phyloP scores from a whole-genome alignment of 73 alveolate species.

The Paramecium caudatum region DNA sequence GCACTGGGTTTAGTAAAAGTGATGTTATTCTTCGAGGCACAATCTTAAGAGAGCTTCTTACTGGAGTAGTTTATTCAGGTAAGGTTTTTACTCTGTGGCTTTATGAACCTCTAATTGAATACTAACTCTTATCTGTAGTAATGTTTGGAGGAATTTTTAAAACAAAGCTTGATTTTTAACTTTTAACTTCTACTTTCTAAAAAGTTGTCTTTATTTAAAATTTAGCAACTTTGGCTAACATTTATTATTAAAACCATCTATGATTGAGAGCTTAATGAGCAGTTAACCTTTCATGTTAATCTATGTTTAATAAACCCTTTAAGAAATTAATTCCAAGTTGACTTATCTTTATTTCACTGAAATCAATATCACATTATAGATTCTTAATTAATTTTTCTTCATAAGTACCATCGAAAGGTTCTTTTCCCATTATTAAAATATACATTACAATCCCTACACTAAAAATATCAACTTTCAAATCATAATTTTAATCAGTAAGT shows the following conservation, averaged over 20 bases:
- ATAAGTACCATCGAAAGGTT: slow-evolving; percentile 53
- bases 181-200: too few relatives aligned
- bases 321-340: slow-evolving; percentile 25
- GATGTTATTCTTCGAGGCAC: too few relatives aligned
- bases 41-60: too few relatives aligned
- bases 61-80: too few relatives aligned
- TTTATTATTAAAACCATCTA: slow-evolving; percentile 26
- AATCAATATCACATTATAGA: slow-evolving; percentile 1
- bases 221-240: not conserved
- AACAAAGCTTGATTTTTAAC: too few relatives aligned
- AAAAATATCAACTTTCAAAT: slow-evolving; percentile 71
- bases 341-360: slow-evolving; percentile 10
- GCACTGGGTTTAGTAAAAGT: too few relatives aligned
- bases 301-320: slow-evolving; percentile 39
- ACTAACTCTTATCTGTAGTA: too few relatives aligned
- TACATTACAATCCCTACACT: slow-evolving; percentile 75
- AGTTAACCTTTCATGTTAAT: slow-evolving; percentile 17
- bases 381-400: slow-evolving; percentile 23
- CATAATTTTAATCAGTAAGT: slow-evolving; percentile 79
- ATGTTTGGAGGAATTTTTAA: too few relatives aligned
- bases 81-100: too few relatives aligned
- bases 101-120: too few relatives aligned
- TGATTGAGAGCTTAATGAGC: slow-evolving; percentile 62
- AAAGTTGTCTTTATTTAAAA: too few relatives aligned
- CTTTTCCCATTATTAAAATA: slow-evolving; percentile 30